Percentiles rank a stretch among this genome's conserved stretches.
Evolutionary conservation across 2,329 filamentous ascomycete species (phyloP).

Genomic region (Microsporum audouinii): DNA sequence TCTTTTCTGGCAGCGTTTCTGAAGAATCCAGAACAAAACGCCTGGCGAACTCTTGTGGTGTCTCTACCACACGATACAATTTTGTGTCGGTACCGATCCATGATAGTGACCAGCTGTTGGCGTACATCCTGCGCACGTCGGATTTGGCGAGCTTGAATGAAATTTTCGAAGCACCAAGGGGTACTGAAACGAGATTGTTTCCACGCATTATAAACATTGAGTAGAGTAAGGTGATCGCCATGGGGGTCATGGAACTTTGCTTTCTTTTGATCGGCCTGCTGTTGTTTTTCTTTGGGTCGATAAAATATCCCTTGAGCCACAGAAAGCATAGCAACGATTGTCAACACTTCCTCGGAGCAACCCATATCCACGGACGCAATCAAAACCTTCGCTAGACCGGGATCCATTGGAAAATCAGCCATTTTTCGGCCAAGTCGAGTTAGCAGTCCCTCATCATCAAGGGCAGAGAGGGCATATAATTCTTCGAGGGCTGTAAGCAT

Average conservation of each 20-base stretch:
- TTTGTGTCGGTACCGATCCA: constrained; percentile 77
- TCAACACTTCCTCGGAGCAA: constrained; percentile 88
- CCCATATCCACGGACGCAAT: constrained; percentile 77
- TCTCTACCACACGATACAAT: constrained; percentile 77
- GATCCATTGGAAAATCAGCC: constrained; percentile 98
- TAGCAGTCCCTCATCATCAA: constrained; percentile 89
- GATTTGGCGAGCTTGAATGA: constrained; percentile 86
- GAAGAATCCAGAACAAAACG: constrained; percentile 90
- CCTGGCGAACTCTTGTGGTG: constrained; percentile 76
- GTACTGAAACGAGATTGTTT: constrained; percentile 70
- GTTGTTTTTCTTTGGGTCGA: constrained; percentile 92
- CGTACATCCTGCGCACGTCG: constrained; percentile 82
- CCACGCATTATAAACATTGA: constrained; percentile 98
- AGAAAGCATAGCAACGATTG: constrained; percentile 88
- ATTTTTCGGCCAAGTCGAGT: constrained; percentile 90
- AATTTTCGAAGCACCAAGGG: constrained; percentile 96
- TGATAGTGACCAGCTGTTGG: constrained; percentile 83
- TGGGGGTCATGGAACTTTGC: constrained; percentile 92
- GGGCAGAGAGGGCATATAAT: constrained; percentile 76
- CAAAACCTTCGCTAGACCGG: constrained; percentile 76
- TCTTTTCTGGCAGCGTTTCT: constrained; percentile 90
- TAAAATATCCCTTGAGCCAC: constrained; percentile 73
- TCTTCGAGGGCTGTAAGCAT: constrained; percentile 96
- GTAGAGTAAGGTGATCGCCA: constrained; percentile 84
- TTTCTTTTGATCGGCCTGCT: constrained; percentile 94